Base-by-base conservation (phyloP, 805 yeast species). In the Myxozyma neotropica region DNA sequence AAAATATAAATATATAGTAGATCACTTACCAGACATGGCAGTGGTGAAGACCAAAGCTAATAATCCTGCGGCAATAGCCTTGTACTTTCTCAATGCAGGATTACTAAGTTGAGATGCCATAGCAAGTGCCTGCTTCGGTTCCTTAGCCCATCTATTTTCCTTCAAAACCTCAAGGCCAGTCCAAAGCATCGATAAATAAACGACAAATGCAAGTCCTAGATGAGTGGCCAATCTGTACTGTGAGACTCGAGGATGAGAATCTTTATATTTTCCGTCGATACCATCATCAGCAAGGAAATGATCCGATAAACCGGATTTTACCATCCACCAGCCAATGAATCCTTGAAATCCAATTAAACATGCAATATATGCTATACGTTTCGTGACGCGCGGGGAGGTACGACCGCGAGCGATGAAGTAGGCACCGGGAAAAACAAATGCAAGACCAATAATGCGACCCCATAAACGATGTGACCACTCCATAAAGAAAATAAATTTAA, bases 251-350 rank as follows among this genome's bases (percentile, higher is more conserved):
- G 99, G 99, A 71, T 93, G 95, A 12, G 51, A 60, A 31, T 62
- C 64, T 33, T 52, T 54, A 53, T 51, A 50, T 40, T 59, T 58
- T 17, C 66, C 67, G 6, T 58, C 57, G 0, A 96, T 85, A 47
- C 83, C 87, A 72, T 96, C 82, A 65, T 87, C 91, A 23, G 81
- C 81, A 49, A 94, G 77, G 70, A 87, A 87, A 45, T 86, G 81
- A 69, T 87, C 87, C 71, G 91, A 96, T 57, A 94, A 80, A 31
- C 99, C 99, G 8, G 97, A 89, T 69, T 88, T 85, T 53, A 94
- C 99, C 99, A 94, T 94, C 99, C 99, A 94, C 99, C 99, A 94
- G 33, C 99, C 99, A 66, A 94, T 87, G 54, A 86, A 88, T 54
- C 99, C 99, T 78, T 94, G 99, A 49, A 94, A 76, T 10, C 96